Conservation (phyloP, 305 asterid genomes). For the Nicotiana rustica region DNA sequence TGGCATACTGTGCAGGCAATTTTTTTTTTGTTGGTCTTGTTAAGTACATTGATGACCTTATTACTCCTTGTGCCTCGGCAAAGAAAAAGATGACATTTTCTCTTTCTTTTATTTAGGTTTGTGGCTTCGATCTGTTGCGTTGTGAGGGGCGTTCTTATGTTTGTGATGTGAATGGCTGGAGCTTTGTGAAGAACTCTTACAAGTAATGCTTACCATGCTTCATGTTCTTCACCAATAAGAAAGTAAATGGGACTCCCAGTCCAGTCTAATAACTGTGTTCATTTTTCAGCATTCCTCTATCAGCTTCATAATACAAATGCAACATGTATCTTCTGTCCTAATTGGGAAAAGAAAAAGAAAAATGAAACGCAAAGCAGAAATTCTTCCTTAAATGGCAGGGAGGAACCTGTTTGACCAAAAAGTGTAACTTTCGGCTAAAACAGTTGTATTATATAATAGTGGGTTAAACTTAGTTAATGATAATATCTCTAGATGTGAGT, state of each 20-base stretch:
- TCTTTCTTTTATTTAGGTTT: slow-evolving; percentile 66
- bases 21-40: background rate
- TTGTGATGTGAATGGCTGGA: slow-evolving; percentile 99
- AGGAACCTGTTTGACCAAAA: background rate
- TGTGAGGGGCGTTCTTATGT: slow-evolving; percentile 95
- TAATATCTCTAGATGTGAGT: no score
- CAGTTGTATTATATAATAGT: no score
- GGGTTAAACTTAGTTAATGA: no score
- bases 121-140: slow-evolving; percentile 98
- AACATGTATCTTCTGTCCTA: background rate
- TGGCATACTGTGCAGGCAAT: background rate
- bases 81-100: slow-evolving; percentile 2
- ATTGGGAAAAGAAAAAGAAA: slow-evolving; percentile 7
- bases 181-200: slow-evolving; percentile 95
- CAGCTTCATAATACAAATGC: background rate
- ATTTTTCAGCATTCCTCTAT: background rate
- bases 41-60: background rate
- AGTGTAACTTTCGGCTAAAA: no score
- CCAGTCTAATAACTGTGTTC: background rate
- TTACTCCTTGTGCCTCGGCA: background rate
- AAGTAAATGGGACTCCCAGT: slow-evolving; percentile 12
- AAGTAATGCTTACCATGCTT: slow-evolving; percentile 54
- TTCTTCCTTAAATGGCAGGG: slow-evolving; percentile 27
- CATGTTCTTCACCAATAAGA: background rate
- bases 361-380: background rate